Base-by-base conservation (phyloP, 192 early-diverging fungal genomes). In the Kappamyces sp. region DNA sequence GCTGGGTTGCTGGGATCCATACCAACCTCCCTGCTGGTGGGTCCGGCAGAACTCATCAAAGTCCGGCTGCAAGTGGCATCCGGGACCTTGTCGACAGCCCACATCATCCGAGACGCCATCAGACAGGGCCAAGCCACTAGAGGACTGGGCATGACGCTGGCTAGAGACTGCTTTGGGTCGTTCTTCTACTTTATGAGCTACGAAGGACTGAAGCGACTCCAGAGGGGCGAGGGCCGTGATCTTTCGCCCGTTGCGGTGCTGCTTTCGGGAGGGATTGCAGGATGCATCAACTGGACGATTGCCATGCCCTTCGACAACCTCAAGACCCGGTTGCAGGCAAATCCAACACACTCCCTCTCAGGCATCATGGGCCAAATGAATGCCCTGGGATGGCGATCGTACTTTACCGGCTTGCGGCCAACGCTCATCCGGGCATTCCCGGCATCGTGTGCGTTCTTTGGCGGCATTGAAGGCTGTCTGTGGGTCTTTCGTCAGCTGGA, bases 41-140 rank as follows among this genome's bases (percentile, higher is more conserved):
- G 86, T n/a, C 95, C 95, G 30, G 87, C 86, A 57, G 92, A 98
- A 68, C 87, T 90, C 49, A 86, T 98, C 74, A 98, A 98, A 76
- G 88, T 92, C 48, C 71, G 88, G 49, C 81, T 98, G 66, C 95
- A 98, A 69, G 76, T 90, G 15, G 45, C 59, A 8, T 36, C 22
- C 22, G 22, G 22, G 22, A 22, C 22, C 22, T 22, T 22, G 22
- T 22, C 22, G 22, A 22, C 22, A 0, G 22, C 22, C 22, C 22
- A 22, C 22, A 22, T 22, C 22, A 22, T 22, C 22, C 22, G 22
- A 22, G 22, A 22, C 22, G 22, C 22, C 22, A 22, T 22, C 22
- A 22, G 22, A 22, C 22, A 22, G 22, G 22, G 22, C 22, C 22
- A 22, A 0, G 22, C 22, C 0, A 22, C 88, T 80, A 78, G 88